Conservation (phyloP, 1,284 basidiomycete species). For the Schizopora paradoxa region DNA sequence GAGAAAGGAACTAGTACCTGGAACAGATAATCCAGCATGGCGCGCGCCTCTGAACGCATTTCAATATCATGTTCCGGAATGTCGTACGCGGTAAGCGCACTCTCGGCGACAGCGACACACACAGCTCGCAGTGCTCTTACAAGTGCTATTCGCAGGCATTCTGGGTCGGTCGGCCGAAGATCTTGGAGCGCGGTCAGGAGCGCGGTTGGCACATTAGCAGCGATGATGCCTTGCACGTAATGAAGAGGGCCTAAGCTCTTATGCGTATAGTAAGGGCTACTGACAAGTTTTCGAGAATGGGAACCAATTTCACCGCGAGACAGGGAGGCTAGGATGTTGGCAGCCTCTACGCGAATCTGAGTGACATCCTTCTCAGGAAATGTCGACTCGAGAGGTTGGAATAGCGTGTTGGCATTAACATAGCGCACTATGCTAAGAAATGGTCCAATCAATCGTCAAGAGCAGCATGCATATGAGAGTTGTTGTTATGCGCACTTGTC, state of each 20-base stretch:
- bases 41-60: slow-evolving; percentile 46
- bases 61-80: slow-evolving; percentile 37
- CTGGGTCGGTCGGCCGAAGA: slow-evolving; percentile 34
- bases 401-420: slow-evolving; percentile 9
- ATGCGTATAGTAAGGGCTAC: not conserved
- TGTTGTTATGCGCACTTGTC: too few relatives aligned
- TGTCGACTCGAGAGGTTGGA: slow-evolving; percentile 1
- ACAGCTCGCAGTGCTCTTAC: slow-evolving; percentile 58
- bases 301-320: slow-evolving; percentile 45
- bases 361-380: slow-evolving; percentile 33
- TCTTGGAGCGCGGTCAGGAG: slow-evolving; percentile 51
- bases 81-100: slow-evolving; percentile 50
- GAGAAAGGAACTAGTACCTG: slow-evolving; percentile 35
- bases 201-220: slow-evolving; percentile 47
- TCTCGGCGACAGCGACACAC: slow-evolving; percentile 51
- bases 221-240: slow-evolving; percentile 51
- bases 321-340: slow-evolving; percentile 67
- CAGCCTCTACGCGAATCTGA: slow-evolving; percentile 61
- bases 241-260: slow-evolving; percentile 47
- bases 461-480: too few relatives aligned
- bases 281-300: not conserved
- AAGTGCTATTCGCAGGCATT: slow-evolving; percentile 47
- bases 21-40: slow-evolving; percentile 54
- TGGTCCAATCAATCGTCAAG: too few relatives aligned
- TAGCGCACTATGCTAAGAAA: slow-evolving; percentile 14